A percentile compares a stretch with the other conserved stretches of the same genome.
Evolutionary conservation across 345 rosid genomes (phyloP).

Genomic region (Lenwebbia sp.): DNA sequence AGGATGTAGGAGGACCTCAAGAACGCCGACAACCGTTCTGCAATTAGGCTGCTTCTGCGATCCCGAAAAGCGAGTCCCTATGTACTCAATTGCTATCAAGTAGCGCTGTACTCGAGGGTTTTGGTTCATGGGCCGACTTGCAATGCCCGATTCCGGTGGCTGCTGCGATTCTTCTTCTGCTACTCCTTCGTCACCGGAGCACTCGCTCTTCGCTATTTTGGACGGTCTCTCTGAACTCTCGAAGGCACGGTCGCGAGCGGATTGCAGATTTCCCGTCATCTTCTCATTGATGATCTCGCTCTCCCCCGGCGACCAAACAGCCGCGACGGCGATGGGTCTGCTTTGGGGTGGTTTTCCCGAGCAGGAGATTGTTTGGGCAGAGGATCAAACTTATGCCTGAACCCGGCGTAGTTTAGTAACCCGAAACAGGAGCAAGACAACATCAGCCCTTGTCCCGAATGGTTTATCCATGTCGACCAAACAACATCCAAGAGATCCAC

Average conservation of each 20-base stretch:
- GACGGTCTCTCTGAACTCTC: constrained; percentile 27
- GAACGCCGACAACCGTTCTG: constrained; percentile 77
- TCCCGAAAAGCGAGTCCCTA: constrained; percentile 81
- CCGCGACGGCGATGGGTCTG: neutral
- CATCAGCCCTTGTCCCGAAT: neutral
- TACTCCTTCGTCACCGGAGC: constrained; percentile 11
- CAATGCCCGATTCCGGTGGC: constrained; percentile 7
- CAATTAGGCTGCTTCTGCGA: constrained; percentile 64
- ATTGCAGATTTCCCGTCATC: constrained; percentile 37
- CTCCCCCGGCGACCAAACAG: neutral
- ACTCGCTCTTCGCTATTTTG: constrained; percentile 40
- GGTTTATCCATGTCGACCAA: neutral
- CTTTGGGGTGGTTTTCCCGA: neutral
- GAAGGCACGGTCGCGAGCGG: constrained; percentile 8
- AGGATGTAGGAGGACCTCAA: constrained; percentile 36
- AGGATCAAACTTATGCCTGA: neutral
- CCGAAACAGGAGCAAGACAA: neutral
- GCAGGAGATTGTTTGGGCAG: neutral
- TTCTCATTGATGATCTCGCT: neutral
- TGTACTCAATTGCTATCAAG: constrained; percentile 73
- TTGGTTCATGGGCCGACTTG: constrained; percentile 24
- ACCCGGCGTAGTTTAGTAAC: neutral
- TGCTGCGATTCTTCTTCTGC: constrained; percentile 8
- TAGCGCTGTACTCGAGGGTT: constrained; percentile 68
- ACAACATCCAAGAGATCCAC: neutral